A percentile compares a stretch with the other conserved stretches of the same genome.
These are phyloP conservation scores for Colletotrichum caudatum DNA, from an alignment of 2,329 filamentous ascomycete genomes.

Conservation along the genomic window DNA sequence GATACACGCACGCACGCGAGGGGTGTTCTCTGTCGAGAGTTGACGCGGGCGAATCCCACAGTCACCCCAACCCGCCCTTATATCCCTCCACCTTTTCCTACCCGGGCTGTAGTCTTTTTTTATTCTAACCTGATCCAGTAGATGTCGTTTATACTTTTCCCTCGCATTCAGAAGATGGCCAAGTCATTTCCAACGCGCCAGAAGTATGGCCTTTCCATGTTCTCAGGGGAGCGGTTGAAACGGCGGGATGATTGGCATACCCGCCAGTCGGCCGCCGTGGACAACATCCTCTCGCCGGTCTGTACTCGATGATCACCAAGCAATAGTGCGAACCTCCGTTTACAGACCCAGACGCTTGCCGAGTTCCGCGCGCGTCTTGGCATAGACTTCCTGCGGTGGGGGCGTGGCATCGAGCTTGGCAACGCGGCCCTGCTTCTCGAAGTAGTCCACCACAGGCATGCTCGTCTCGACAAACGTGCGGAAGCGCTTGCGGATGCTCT, in stretches of 20 bases:
- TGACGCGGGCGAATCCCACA: neutral
- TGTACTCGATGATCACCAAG: neutral
- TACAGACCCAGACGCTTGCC: constrained; percentile 58
- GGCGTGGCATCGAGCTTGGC: constrained; percentile 82
- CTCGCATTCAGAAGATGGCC: neutral
- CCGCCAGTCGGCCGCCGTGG: neutral
- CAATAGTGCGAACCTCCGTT: constrained; percentile 42
- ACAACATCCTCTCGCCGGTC: neutral
- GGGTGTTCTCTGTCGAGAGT: neutral
- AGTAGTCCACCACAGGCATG: constrained; percentile 96
- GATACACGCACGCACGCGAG: neutral
- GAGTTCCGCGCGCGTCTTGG: constrained; percentile 64
- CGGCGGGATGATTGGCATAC: too few species aligned
- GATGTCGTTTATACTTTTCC: neutral
- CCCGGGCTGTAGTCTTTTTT: neutral
- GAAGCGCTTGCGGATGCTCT: constrained; percentile 97
- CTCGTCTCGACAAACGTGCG: constrained; percentile 93
- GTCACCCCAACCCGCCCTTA: neutral
- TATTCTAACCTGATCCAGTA: neutral
- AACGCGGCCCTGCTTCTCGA: constrained; percentile 80
- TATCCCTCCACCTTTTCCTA: neutral
- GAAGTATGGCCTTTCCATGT: neutral
- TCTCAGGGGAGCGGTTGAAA: neutral
- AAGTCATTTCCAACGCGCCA: neutral
- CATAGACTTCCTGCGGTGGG: constrained; percentile 71